Conservation (phyloP, 2,329 filamentous ascomycete genomes). For the Rhinocladiella similis region DNA sequence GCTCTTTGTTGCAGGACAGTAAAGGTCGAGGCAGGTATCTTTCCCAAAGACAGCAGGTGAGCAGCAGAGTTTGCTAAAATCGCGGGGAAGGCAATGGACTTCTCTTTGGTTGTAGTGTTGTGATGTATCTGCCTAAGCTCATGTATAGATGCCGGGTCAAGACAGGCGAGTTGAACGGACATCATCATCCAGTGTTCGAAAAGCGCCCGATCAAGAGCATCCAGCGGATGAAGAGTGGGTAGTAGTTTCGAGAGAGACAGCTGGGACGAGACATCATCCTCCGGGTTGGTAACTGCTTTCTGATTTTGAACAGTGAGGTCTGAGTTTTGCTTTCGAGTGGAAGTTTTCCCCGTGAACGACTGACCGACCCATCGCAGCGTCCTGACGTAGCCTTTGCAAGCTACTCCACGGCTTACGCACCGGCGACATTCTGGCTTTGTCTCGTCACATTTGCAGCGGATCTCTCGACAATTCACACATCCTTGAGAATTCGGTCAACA, state of each 20-base stretch:
- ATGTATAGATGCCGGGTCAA: not conserved
- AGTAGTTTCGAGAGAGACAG: too few relatives aligned
- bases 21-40: not conserved
- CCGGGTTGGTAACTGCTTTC: too few relatives aligned
- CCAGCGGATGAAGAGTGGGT: not conserved
- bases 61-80: not conserved
- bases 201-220: not conserved
- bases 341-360: not conserved
- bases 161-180: not conserved
- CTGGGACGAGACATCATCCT: too few relatives aligned
- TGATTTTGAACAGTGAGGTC: too few relatives aligned
- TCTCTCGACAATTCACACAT: slow-evolving; percentile 1
- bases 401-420: not conserved
- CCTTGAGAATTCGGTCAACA: not conserved
- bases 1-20: not conserved
- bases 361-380: not conserved
- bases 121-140: not conserved
- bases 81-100: not conserved
- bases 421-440: not conserved
- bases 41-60: not conserved
- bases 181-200: slow-evolving; percentile 3
- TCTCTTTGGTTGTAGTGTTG: not conserved
- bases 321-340: not conserved
- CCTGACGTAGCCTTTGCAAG: not conserved
- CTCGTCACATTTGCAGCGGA: not conserved